Base-by-base conservation (phyloP, 148 eudicot species). In the Pouteria glomerata region DNA sequence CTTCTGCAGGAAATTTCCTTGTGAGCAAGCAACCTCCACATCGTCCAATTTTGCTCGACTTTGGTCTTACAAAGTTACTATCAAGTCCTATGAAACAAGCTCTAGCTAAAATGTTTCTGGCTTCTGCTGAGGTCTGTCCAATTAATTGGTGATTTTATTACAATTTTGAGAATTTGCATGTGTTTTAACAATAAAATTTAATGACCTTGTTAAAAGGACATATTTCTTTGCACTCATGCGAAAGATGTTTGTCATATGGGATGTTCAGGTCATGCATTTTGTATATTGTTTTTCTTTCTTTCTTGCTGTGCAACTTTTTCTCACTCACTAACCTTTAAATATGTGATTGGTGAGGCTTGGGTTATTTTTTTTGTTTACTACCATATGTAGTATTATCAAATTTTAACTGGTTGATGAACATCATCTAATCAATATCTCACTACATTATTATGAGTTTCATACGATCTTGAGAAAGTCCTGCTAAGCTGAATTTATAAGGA, bases 101-200 rank as follows among this genome's bases (percentile, higher is more conserved):
- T 83, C 77, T 95, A 44, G 99, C 99, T 70, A 92, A 92, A 82
- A 95, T 95, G 99, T 87, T 95, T 69, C 73, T 95, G 68, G 96
- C 99, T 74, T 83, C 99, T 84, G 82, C 88, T 14, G 99, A 95
- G 96, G 99, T 95, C 66, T 65, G 92, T 76, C n/a, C 24, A 58
- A 26, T 72, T n/a, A 39, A 62, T 35, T 71, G 74, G 44, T 16
- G 12, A 34, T 44, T 68, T 45, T 8, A 10, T 10, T 18, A 57
- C 27, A 59, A 3, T 15, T 44, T 6, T 44, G 5, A 71, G 3
- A 59, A 59, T 59, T 45, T 31, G 13, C 44, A 10, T 67, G n/a
- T 68, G 33, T 35, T 39, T 56, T 41, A 26, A 33, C 16, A 8
- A 11, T 27, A 11, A 58, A 30, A 42, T 45, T 2, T 45, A 60